Conservation (phyloP, 768 basidiomycete species). For the Phlegmacium glaucopus region DNA sequence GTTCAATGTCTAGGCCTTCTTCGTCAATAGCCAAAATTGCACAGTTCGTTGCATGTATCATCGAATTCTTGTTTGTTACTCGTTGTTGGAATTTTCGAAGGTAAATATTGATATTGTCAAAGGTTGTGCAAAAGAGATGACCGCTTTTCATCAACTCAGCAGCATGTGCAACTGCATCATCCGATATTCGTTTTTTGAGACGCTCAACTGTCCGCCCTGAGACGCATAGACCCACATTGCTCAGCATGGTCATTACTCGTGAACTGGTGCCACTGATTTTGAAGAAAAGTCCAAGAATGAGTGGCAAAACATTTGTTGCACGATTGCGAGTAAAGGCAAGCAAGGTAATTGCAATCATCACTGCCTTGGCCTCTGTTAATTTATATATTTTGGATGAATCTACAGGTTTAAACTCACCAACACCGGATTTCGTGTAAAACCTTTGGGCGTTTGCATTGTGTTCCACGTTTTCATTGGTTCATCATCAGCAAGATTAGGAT, state of each 20-base stretch:
- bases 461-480: conserved; percentile 4
- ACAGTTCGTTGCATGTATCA: conserved; percentile 25
- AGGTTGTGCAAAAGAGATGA: conserved; percentile 15
- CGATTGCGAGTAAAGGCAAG: conserved; percentile 23
- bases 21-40: neutral
- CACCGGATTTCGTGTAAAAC: conserved; percentile 20
- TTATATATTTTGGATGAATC: neutral
- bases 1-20: neutral
- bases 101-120: conserved; percentile 33
- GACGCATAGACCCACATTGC: conserved; percentile 23
- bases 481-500: conserved; percentile 15
- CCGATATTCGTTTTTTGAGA: conserved; percentile 22
- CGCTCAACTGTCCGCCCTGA: conserved; percentile 23
- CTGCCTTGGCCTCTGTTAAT: no score
- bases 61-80: conserved; percentile 23
- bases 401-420: conserved; percentile 14
- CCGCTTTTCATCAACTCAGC: conserved; percentile 19
- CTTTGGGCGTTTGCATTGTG: conserved; percentile 8
- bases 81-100: conserved; percentile 26
- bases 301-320: conserved; percentile 24
- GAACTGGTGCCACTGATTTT: conserved; percentile 26
- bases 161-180: conserved; percentile 20
- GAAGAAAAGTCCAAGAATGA: conserved; percentile 31
- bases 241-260: conserved; percentile 23
- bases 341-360: conserved; percentile 14